Conservation (phyloP, 768 basidiomycete genomes). For the Leccinum boreale region DNA sequence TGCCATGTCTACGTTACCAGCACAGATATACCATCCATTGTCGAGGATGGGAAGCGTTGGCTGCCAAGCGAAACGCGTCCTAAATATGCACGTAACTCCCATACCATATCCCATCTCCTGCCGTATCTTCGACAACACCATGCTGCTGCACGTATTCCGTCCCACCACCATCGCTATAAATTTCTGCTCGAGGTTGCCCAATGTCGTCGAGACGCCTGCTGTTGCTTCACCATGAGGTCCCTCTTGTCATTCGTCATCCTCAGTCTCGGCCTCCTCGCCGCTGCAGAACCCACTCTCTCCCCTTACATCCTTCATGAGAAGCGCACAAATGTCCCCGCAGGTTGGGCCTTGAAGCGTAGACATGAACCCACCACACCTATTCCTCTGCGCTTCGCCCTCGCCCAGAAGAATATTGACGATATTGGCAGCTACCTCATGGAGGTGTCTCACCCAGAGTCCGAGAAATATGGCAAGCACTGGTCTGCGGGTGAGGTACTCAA, state of each 20-base stretch:
- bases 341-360: constrained; percentile 38
- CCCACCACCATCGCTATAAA: constrained; percentile 15
- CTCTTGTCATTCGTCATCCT: constrained; percentile 14
- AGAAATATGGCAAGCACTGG: constrained; percentile 34
- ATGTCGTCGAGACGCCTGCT: constrained; percentile 3
- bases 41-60: neutral
- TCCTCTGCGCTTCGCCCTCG: constrained; percentile 31
- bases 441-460: constrained; percentile 33
- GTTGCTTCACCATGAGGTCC: constrained; percentile 12
- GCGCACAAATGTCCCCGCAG: constrained; percentile 32
- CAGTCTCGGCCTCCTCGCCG: constrained; percentile 15
- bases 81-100: constrained; percentile 5
- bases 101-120: neutral
- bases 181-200: neutral
- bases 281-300: constrained; percentile 16
- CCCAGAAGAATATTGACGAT: constrained; percentile 29
- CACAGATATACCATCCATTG: no score
- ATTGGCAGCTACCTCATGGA: constrained; percentile 30
- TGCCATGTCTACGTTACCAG: no score
- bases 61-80: neutral
- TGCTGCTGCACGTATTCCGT: constrained; percentile 4
- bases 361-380: constrained; percentile 29
- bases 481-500: constrained; percentile 23
- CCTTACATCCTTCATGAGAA: constrained; percentile 38
- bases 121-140: constrained; percentile 5